Evolutionary conservation across 768 basidiomycete genomes (phyloP).

Genomic region (Auriscalpium vulgare): DNA sequence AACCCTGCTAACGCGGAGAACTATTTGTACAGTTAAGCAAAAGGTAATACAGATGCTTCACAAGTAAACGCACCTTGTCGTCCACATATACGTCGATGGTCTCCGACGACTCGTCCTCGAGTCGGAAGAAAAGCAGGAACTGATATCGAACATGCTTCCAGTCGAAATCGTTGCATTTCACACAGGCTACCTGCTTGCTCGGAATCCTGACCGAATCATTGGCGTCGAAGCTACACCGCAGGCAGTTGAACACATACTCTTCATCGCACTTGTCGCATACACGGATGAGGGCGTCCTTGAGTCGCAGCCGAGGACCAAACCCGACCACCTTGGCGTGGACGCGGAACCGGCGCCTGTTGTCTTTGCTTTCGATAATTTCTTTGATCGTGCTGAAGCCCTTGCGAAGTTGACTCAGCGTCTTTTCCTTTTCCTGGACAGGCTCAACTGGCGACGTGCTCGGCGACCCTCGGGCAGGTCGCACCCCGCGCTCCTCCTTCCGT

Average conservation of each 20-base stretch:
- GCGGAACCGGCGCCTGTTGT: conserved; percentile 5
- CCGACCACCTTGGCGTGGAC: conserved; percentile 12
- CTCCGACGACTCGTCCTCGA: conserved; percentile 8
- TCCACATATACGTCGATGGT: conserved; percentile 8
- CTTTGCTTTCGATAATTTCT: background rate
- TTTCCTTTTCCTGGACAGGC: background rate
- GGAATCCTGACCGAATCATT: conserved; percentile 6
- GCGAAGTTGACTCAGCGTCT: background rate
- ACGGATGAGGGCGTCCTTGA: conserved; percentile 1
- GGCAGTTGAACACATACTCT: background rate
- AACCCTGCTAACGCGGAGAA: conserved; percentile 5
- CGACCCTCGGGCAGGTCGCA: too few relatives aligned
- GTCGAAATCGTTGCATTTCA: background rate
- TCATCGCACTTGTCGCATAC: conserved; percentile 8
- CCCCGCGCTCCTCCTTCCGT: background rate
- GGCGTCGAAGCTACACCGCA: background rate
- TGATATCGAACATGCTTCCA: conserved; percentile 1
- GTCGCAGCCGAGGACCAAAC: conserved; percentile 3
- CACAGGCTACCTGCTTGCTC: background rate
- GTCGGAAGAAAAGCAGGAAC: conserved; percentile 8
- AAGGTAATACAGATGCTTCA: background rate
- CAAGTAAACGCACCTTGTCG: conserved; percentile 5
- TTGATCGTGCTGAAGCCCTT: conserved; percentile 7
- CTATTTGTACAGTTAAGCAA: background rate
- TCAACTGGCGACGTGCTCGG: too few relatives aligned